phyloP scores from a whole-genome alignment of 805 yeast species.

The Sugiyamaella mastotermitis region DNA sequence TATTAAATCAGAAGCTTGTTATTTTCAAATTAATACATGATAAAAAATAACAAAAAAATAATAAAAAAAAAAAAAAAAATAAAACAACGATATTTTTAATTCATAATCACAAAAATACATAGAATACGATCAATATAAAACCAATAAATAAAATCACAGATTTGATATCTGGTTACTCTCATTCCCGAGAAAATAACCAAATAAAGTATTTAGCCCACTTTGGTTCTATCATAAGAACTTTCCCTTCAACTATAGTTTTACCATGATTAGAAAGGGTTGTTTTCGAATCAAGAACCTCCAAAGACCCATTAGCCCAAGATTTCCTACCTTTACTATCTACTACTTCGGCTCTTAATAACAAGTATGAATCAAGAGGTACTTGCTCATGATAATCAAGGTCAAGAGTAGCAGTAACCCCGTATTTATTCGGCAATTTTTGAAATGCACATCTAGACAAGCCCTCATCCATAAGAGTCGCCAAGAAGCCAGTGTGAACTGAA shows the following conservation, averaged over 20 bases:
- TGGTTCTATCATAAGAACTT: constrained; percentile 77
- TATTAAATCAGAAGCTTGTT: too few species aligned
- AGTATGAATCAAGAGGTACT: constrained; percentile 50
- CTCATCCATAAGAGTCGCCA: constrained; percentile 78
- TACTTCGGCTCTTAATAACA: constrained; percentile 60
- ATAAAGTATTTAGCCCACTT: constrained; percentile 72
- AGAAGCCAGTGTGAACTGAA: constrained; percentile 64
- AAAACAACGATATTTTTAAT: too few species aligned
- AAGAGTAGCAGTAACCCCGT: constrained; percentile 82
- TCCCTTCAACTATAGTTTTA: constrained; percentile 50
- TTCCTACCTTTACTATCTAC: constrained; percentile 62
- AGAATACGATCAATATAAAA: too few species aligned
- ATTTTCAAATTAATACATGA: too few species aligned
- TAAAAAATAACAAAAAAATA: too few species aligned
- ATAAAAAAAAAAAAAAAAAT: too few species aligned
- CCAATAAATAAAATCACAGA: too few species aligned
- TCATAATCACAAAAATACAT: too few species aligned
- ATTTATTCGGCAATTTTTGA: constrained; percentile 60
- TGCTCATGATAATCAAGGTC: constrained; percentile 43
- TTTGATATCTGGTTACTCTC: too few species aligned
- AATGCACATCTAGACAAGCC: constrained; percentile 67
- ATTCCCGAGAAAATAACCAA: constrained; percentile 31
- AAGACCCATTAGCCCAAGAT: constrained; percentile 61
- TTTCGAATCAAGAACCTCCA: constrained; percentile 36
- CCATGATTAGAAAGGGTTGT: constrained; percentile 17